Evolutionary conservation across 306 rosid genomes (phyloP).

Genomic region (Acacia melanoxylon): DNA sequence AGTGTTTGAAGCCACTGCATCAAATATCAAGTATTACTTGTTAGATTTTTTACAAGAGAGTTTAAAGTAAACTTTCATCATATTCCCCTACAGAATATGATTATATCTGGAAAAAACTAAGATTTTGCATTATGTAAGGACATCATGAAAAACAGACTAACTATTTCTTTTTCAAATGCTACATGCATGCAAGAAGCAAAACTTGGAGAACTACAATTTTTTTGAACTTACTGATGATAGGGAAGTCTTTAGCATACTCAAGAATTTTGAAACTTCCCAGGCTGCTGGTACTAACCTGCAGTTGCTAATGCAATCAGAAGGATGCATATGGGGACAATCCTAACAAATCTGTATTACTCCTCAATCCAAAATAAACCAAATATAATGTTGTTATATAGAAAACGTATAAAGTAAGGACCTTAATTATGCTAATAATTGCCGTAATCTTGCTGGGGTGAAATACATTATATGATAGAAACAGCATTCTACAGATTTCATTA

Average conservation of each 20-base stretch:
- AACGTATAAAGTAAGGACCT: background rate
- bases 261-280: conserved; percentile 63
- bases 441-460: background rate
- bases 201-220: conserved; percentile 10
- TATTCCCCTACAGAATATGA: conserved; percentile 17
- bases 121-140: background rate
- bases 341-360: background rate
- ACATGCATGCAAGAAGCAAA: background rate
- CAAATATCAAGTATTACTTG: conserved; percentile 12
- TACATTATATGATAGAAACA: background rate
- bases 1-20: conserved; percentile 78
- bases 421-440: background rate
- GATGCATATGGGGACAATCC: conserved; percentile 9
- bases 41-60: conserved; percentile 17
- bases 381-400: conserved; percentile 30
- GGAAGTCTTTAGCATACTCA: conserved; percentile 81
- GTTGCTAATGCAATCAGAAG: conserved; percentile 25
- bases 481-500: background rate
- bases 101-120: background rate
- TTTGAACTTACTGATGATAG: conserved; percentile 71
- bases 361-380: background rate
- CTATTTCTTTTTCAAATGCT: background rate
- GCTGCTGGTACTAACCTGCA: conserved; percentile 62
- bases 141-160: background rate
- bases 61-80: conserved; percentile 12